Conservation (phyloP, 139 green algal genomes). For the Nannochloris sp. region DNA sequence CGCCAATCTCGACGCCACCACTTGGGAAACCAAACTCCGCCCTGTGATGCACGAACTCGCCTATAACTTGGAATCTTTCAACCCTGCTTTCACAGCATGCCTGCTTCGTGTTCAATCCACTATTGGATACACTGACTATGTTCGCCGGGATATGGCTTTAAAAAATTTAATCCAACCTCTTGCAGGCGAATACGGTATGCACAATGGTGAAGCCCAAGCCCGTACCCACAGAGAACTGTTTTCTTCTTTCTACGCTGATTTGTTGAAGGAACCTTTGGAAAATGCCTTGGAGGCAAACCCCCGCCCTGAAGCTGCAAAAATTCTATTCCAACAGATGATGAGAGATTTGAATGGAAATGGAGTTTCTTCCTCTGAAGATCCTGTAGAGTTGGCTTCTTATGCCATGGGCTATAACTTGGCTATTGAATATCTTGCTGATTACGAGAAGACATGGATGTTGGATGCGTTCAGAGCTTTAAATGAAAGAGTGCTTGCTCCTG, state of each 20-base stretch:
- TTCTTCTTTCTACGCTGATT: constrained; percentile 67
- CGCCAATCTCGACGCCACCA: constrained; percentile 40
- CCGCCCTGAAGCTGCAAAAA: constrained; percentile 35
- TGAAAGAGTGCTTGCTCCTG: constrained; percentile 34
- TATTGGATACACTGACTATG: constrained; percentile 75
- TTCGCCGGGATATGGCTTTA: constrained; percentile 69
- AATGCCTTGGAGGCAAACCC: constrained; percentile 42
- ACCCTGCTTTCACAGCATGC: constrained; percentile 84
- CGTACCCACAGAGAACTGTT: constrained; percentile 80
- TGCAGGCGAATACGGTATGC: constrained; percentile 90
- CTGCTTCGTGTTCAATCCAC: constrained; percentile 71
- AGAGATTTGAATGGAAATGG: constrained; percentile 46
- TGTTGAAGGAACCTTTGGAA: constrained; percentile 57
- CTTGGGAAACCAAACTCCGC: constrained; percentile 64
- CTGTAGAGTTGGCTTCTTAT: constrained; percentile 60
- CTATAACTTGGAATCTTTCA: constrained; percentile 94
- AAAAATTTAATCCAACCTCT: constrained; percentile 88
- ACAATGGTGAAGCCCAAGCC: constrained; percentile 69
- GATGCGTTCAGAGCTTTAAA: constrained; percentile 74
- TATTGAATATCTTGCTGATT: constrained; percentile 91
- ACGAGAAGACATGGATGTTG: constrained; percentile 93
- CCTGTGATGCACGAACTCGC: constrained; percentile 85
- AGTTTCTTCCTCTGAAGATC: background rate
- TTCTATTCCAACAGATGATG: constrained; percentile 74
- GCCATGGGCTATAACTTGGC: constrained; percentile 91